Percentiles rank a stretch among this genome's conserved stretches.
Conservation (phyloP, 2,329 filamentous ascomycete species). For the Exserohilum rostratum region DNA sequence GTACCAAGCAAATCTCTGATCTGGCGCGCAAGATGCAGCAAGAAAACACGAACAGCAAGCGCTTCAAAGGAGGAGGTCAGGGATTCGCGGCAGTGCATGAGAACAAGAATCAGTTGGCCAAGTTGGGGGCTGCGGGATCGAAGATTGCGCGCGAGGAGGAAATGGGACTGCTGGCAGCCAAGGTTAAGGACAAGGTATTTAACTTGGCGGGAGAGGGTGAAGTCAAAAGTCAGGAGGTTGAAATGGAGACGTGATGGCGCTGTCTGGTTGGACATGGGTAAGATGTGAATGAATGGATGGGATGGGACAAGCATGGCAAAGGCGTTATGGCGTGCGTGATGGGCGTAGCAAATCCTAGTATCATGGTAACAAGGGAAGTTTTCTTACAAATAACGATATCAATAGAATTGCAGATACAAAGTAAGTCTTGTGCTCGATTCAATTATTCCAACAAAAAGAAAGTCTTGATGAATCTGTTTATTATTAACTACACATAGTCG, state of each 20-base stretch:
- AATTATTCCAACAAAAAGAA: too few relatives aligned
- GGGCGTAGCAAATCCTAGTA: not conserved
- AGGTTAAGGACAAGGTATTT: slow-evolving; percentile 70
- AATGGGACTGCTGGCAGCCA: slow-evolving; percentile 66
- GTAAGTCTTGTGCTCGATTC: too few relatives aligned
- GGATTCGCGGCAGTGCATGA: slow-evolving; percentile 6
- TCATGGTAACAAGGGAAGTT: not conserved
- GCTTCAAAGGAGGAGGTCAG: slow-evolving; percentile 32
- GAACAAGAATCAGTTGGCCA: slow-evolving; percentile 57
- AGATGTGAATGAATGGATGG: not conserved
- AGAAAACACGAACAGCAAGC: slow-evolving; percentile 56
- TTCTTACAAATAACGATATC: slow-evolving; percentile 4
- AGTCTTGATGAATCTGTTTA: not conserved
- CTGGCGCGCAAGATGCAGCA: slow-evolving; percentile 81
- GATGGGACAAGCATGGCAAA: slow-evolving; percentile 11
- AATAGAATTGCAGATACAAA: not conserved
- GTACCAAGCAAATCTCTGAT: slow-evolving; percentile 89
- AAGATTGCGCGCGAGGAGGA: slow-evolving; percentile 67
- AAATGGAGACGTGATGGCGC: slow-evolving; percentile 35
- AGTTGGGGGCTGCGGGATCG: slow-evolving; percentile 66
- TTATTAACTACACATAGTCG: not conserved
- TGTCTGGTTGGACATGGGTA: too few relatives aligned
- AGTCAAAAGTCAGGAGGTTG: slow-evolving; percentile 30
- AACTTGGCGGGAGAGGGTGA: slow-evolving; percentile 18
- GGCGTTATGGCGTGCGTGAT: slow-evolving; percentile 10